phyloP scores from a whole-genome alignment of 2,329 filamentous ascomycete species.

The Paecilomyces sp. region DNA sequence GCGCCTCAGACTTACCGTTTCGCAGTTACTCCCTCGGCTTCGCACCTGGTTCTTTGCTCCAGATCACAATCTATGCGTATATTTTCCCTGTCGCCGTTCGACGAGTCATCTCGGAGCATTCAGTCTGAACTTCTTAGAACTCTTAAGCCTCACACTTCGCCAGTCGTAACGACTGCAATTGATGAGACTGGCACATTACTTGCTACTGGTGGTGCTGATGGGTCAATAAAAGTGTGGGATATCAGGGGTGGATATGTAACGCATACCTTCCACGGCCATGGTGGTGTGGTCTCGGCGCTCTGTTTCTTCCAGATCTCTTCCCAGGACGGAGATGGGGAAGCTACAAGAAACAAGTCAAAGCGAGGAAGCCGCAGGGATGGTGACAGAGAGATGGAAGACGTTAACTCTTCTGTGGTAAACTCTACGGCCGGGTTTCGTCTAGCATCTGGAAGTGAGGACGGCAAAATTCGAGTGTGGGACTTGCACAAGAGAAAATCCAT shows the following conservation, averaged over 20 bases:
- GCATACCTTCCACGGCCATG: constrained; percentile 90
- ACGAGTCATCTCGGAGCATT: constrained; percentile 49
- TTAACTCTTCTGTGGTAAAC: constrained; percentile 35
- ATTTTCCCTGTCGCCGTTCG: constrained; percentile 61
- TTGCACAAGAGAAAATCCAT: constrained; percentile 73
- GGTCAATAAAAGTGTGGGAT: constrained; percentile 94
- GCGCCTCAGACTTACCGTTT: constrained; percentile 5
- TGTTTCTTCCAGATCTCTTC: constrained; percentile 76
- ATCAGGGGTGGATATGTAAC: constrained; percentile 84
- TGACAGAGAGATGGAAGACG: constrained; percentile 38
- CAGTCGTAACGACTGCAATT: constrained; percentile 77
- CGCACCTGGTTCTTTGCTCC: constrained; percentile 85
- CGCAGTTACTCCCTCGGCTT: constrained; percentile 76
- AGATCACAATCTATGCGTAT: constrained; percentile 95
- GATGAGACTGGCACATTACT: constrained; percentile 84
- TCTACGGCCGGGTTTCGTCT: constrained; percentile 62
- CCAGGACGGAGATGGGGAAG: constrained; percentile 31
- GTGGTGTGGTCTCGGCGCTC: constrained; percentile 82
- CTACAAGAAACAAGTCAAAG: constrained; percentile 38
- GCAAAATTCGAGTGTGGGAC: constrained; percentile 87
- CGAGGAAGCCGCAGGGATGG: constrained; percentile 23
- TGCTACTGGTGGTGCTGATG: constrained; percentile 88
- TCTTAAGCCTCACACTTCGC: constrained; percentile 82
- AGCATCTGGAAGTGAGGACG: constrained; percentile 88
- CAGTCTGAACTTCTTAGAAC: constrained; percentile 66